Evolutionary conservation across 306 rosid species (phyloP), one percentile per base, ranked within the genome.

Genomic region (Rosa persica): DNA sequence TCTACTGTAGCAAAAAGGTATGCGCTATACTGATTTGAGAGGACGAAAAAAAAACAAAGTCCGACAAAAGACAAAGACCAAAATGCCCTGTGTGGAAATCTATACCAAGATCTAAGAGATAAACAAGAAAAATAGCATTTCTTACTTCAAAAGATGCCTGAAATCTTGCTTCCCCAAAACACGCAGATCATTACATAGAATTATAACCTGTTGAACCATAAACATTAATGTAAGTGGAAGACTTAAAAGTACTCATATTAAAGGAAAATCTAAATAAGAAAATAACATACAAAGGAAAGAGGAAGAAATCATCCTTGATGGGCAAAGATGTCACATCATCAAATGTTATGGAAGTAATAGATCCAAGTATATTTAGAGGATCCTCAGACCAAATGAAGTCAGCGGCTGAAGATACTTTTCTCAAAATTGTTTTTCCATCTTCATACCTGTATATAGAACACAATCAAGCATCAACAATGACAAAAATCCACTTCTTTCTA

Each of bases 341-440:
- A 82, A 93, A 91, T 76, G 89, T 75, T 73, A 93, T 88, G 36
- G 91, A 89, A 76, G 98, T 93, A 75, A 89, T 96, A n/a, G 96
- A 84, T 74, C 99, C 99, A 81, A 95, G 97, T 78, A 95, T 81
- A 75, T 95, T 90, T 8, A 91, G 88, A 85, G 99, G 98, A 80
- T 81, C n/a, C 84, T 87, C 90, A 19, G 97, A 91, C 96, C 96
- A 91, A 67, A 95, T 84, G 82, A 91, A 95, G 75, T 85, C 87
- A 0, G 90, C 82, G 68, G 93, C 97, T 8, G 97, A 79, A 74
- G 90, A 81, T 66, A 84, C 84, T 87, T 93, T 95, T 83, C 97
- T 88, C 82, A 92, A 83, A 75, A 81, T 85, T 39, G 93, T 77
- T 78, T 74, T 84, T 58, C 97, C 97, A 67, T 91, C 97, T 79